These are phyloP conservation scores for Penicillium crustosum DNA, from an alignment of 2,329 filamentous ascomycete genomes.

Conservation along the genomic window DNA sequence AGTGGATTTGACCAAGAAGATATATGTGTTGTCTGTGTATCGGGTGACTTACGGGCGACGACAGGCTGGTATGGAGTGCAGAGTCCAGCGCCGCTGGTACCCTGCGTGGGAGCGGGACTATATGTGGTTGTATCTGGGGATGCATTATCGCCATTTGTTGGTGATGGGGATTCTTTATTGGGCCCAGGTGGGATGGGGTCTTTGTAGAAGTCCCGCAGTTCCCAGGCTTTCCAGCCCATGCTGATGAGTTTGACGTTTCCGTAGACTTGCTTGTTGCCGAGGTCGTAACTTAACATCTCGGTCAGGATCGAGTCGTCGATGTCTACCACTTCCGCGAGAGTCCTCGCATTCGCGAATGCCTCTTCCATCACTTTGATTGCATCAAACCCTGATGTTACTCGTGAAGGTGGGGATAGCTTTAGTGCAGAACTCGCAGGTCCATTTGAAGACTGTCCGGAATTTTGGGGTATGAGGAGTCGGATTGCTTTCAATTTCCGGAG, in stretches of 20 bases:
- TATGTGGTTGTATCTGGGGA: background rate
- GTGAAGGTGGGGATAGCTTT: background rate
- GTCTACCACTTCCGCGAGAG: conserved; percentile 38
- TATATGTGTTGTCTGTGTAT: background rate
- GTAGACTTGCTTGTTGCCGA: conserved; percentile 36
- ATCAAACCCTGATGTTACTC: background rate
- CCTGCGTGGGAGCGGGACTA: background rate
- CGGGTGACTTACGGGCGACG: background rate
- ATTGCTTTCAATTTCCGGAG: conserved; percentile 43
- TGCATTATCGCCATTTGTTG: conserved; percentile 11
- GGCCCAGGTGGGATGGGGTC: conserved; percentile 18
- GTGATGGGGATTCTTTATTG: conserved; percentile 17
- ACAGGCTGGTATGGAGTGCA: background rate
- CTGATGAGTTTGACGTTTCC: conserved; percentile 37
- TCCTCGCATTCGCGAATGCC: conserved; percentile 18
- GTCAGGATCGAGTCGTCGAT: conserved; percentile 37
- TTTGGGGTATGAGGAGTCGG: conserved; percentile 42
- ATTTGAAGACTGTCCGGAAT: conserved; percentile 10
- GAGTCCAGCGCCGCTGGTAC: background rate
- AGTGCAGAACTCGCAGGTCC: conserved; percentile 3
- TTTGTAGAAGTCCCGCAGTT: conserved; percentile 40
- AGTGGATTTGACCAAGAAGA: background rate
- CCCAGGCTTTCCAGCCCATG: conserved; percentile 42
- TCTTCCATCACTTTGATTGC: conserved; percentile 11
- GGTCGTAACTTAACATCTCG: conserved; percentile 31